Conservation (phyloP, 495 filamentous ascomycete species). For the Xylaria longipes region DNA sequence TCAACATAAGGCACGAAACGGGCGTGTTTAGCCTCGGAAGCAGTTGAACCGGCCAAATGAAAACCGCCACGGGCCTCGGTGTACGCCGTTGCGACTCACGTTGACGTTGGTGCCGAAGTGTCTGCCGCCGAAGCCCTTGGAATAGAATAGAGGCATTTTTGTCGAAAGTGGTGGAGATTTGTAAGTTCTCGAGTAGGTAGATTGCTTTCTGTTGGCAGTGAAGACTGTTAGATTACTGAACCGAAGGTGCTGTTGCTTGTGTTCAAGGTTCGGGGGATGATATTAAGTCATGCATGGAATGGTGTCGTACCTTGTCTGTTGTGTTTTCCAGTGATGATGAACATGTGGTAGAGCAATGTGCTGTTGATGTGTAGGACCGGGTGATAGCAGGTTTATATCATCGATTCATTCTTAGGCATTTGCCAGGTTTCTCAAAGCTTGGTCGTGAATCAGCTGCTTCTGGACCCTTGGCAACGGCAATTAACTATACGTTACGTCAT, state of each 20-base stretch:
- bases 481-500: neutral
- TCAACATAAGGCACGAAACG: neutral
- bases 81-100: constrained; percentile 39
- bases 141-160: constrained; percentile 41
- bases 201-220: neutral
- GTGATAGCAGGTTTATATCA: constrained; percentile 1
- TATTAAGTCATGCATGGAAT: neutral
- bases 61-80: constrained; percentile 42
- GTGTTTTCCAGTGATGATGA: neutral
- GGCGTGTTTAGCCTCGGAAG: constrained; percentile 34
- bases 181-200: neutral
- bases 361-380: neutral
- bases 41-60: constrained; percentile 42
- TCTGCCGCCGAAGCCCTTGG: constrained; percentile 36
- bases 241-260: neutral
- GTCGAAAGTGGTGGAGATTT: neutral
- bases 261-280: neutral
- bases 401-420: neutral
- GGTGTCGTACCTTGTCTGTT: neutral
- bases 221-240: neutral
- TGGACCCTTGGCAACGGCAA: neutral
- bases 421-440: constrained; percentile 10
- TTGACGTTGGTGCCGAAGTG: constrained; percentile 43
- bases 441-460: neutral
- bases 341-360: neutral